These are phyloP conservation scores for Brassica balearica DNA, from an alignment of 441 rosid genomes.

Conservation along the genomic window DNA sequence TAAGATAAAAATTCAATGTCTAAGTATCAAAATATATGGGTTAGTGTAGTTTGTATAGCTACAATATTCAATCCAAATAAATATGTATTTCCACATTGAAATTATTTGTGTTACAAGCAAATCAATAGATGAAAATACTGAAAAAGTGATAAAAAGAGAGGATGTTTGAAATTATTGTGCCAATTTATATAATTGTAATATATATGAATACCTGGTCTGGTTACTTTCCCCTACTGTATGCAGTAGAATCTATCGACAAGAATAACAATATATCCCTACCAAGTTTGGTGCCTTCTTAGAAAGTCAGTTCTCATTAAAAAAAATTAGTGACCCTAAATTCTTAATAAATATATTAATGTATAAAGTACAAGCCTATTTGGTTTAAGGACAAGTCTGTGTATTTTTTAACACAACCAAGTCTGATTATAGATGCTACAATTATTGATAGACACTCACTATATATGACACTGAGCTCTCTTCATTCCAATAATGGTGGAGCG, in stretches of 20 bases:
- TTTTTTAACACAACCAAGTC: not conserved
- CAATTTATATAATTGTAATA: not conserved
- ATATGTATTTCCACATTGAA: conserved; percentile 2
- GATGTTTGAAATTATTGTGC: conserved; percentile 2
- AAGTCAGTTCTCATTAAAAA: not conserved
- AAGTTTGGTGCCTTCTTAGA: not conserved
- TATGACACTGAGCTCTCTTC: not conserved
- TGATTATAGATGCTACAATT: not conserved
- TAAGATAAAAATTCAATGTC: not conserved
- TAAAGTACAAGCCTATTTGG: not conserved
- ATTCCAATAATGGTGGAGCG: not conserved
- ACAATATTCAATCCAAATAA: not conserved
- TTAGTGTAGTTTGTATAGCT: conserved; percentile 6
- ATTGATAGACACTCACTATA: not conserved
- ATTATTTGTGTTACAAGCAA: conserved; percentile 9
- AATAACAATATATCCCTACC: not conserved
- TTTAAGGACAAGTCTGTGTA: not conserved
- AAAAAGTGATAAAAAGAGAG: not conserved
- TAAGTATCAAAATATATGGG: not conserved
- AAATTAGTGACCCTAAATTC: not conserved
- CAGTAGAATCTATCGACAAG: not conserved
- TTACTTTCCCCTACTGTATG: not conserved
- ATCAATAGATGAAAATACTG: not conserved
- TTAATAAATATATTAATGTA: not conserved
- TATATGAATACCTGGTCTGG: not conserved